phyloP scores from a whole-genome alignment of 257 asterid species.

The Buddleja alternifolia region DNA sequence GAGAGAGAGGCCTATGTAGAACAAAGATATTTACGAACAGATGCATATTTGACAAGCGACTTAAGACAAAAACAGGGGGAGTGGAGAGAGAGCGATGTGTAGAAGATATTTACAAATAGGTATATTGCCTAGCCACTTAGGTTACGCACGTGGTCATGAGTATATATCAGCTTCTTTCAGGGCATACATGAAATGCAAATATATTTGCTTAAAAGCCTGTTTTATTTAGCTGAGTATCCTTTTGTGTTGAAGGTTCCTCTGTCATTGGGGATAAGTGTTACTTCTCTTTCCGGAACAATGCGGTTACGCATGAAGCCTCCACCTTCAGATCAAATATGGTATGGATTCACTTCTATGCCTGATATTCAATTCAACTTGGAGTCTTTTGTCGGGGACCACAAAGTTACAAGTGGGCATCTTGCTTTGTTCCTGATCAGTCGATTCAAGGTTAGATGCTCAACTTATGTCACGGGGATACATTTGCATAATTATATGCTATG shows the following conservation, averaged over 20 bases:
- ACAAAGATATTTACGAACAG: neutral
- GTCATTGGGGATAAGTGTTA: slow-evolving; percentile 68
- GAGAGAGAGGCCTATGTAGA: too few relatives aligned
- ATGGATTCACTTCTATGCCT: slow-evolving; percentile 90
- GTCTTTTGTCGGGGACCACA: slow-evolving; percentile 80
- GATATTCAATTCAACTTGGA: slow-evolving; percentile 82
- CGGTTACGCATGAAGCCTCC: slow-evolving; percentile 83
- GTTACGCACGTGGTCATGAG: too few relatives aligned
- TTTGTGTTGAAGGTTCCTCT: slow-evolving; percentile 75
- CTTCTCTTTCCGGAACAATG: slow-evolving; percentile 84
- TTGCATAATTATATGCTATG: slow-evolving; percentile 19
- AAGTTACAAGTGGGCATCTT: slow-evolving; percentile 78
- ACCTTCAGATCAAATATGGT: slow-evolving; percentile 96
- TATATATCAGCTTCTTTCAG: neutral
- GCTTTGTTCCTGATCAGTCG: slow-evolving; percentile 74
- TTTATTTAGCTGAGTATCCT: slow-evolving; percentile 24
- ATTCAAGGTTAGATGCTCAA: slow-evolving; percentile 67
- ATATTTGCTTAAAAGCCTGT: slow-evolving; percentile 1
- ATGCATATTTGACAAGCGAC: too few relatives aligned
- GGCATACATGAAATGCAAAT: slow-evolving; percentile 10
- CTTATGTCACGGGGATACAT: neutral
- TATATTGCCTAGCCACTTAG: neutral
- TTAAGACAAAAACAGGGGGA: neutral
- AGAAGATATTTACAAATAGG: slow-evolving; percentile 1
- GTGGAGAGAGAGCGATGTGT: neutral